Evolutionary conservation across 1,284 basidiomycete species (phyloP).

Genomic region (Kalmanozyma brasiliensis): DNA sequence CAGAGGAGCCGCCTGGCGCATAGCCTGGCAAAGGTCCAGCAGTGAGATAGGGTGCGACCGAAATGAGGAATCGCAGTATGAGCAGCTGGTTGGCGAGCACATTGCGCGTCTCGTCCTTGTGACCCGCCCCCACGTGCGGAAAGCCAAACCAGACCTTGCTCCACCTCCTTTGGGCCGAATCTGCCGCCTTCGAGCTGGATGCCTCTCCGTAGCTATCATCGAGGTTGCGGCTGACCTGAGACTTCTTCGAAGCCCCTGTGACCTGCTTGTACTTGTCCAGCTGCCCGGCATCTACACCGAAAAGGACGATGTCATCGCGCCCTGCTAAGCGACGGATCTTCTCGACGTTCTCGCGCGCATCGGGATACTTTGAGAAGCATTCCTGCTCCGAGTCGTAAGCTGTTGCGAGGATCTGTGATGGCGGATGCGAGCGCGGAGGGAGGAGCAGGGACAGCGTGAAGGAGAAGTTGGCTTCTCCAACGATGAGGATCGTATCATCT

Average conservation of each 20-base stretch:
- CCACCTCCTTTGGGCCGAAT: constrained; percentile 71
- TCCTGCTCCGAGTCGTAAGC: constrained; percentile 83
- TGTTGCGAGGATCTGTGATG: constrained; percentile 82
- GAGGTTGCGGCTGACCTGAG: constrained; percentile 3
- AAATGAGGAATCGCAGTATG: constrained; percentile 84
- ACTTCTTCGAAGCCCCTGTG: constrained; percentile 49
- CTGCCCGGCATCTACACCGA: constrained; percentile 84
- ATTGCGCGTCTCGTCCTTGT: constrained; percentile 93
- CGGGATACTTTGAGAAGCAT: constrained; percentile 86
- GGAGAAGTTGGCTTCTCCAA: constrained; percentile 94
- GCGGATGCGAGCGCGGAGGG: constrained; percentile 69
- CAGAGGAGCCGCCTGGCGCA: constrained; percentile 63
- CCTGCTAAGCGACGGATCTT: constrained; percentile 50
- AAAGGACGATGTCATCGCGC: constrained; percentile 79
- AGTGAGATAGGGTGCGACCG: constrained; percentile 76
- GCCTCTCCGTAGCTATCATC: constrained; percentile 5
- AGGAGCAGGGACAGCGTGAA: constrained; percentile 81
- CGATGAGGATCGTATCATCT: constrained; percentile 82
- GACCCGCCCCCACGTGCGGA: constrained; percentile 94
- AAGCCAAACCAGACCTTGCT: constrained; percentile 92
- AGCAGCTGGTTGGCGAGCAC: constrained; percentile 89
- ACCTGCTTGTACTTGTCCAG: constrained; percentile 74
- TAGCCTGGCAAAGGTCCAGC: constrained; percentile 45
- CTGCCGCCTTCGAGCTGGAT: not conserved
- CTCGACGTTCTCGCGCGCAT: constrained; percentile 76